Conservation (phyloP, 108 stramenopile genomes). For the Cyclotella atomus region DNA sequence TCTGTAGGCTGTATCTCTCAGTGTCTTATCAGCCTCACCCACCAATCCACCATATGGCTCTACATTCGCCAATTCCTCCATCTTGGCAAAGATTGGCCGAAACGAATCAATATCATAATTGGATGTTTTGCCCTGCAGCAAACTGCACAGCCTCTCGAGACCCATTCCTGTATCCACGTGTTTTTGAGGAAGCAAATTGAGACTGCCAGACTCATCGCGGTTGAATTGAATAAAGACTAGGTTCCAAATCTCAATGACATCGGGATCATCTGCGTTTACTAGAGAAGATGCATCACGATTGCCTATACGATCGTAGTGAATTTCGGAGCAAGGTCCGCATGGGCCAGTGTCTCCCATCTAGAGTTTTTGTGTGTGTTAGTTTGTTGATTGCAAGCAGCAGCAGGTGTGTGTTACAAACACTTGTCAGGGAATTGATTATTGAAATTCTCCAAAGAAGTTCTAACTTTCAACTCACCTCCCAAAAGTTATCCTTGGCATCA, state of each 20-base stretch:
- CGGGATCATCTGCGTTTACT: slow-evolving; percentile 96
- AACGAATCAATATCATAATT: slow-evolving; percentile 99
- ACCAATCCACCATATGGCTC: slow-evolving; percentile 87
- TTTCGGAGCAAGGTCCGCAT: slow-evolving; percentile 97
- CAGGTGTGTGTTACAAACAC: no score
- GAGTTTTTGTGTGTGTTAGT: neutral
- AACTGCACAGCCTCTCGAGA: slow-evolving; percentile 91
- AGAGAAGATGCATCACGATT: slow-evolving; percentile 86
- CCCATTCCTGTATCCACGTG: slow-evolving; percentile 99
- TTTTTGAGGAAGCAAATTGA: slow-evolving; percentile 82
- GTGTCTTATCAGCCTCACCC: slow-evolving; percentile 81
- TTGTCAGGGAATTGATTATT: no score
- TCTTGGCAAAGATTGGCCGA: slow-evolving; percentile 73
- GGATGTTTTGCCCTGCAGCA: slow-evolving; percentile 88
- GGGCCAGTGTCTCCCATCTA: slow-evolving; percentile 96
- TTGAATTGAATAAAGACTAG: slow-evolving; percentile 98
- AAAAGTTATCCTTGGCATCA: slow-evolving; percentile 95
- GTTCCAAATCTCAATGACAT: slow-evolving; percentile 98
- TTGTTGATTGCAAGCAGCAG: neutral
- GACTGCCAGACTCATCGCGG: slow-evolving; percentile 67
- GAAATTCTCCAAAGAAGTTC: no score
- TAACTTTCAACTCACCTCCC: slow-evolving; percentile 92
- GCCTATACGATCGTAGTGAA: slow-evolving; percentile 97
- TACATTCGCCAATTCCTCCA: slow-evolving; percentile 62
- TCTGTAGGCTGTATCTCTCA: slow-evolving; percentile 96